These are phyloP conservation scores for Pseudogymnoascus sp. DNA, from an alignment of 2,329 filamentous ascomycete species.

Conservation along the genomic window DNA sequence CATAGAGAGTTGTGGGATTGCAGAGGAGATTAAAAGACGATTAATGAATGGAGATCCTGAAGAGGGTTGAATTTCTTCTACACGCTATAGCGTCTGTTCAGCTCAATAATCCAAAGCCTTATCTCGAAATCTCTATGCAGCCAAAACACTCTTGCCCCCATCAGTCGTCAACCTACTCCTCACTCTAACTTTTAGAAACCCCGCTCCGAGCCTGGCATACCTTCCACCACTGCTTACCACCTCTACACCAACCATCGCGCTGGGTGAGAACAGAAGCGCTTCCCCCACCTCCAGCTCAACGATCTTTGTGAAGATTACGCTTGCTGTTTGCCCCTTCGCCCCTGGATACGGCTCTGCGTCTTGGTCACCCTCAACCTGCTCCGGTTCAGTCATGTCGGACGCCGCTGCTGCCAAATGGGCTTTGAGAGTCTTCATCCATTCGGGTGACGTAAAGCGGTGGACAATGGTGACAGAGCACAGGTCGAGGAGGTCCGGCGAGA, in stretches of 20 bases:
- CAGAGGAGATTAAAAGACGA: neutral
- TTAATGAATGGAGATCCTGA: neutral
- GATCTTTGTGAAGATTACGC: conserved; percentile 37
- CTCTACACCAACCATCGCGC: conserved; percentile 31
- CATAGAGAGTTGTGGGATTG: neutral
- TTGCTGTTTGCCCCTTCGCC: conserved; percentile 18
- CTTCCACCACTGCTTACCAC: conserved; percentile 10
- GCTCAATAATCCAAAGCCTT: neutral
- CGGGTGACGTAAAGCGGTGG: conserved; percentile 62
- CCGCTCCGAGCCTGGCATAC: conserved; percentile 21
- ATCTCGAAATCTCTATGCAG: conserved; percentile 9
- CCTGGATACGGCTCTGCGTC: conserved; percentile 16
- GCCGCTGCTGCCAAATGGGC: conserved; percentile 41
- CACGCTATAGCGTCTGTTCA: neutral
- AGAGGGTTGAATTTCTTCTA: neutral
- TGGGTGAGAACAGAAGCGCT: conserved; percentile 42
- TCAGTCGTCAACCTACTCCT: conserved; percentile 36
- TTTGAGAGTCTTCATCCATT: conserved; percentile 46
- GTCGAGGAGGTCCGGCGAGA: conserved; percentile 61
- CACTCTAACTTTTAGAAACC: conserved; percentile 33
- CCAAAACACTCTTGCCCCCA: conserved; percentile 36
- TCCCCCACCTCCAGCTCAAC: conserved; percentile 41
- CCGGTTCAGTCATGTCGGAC: conserved; percentile 22
- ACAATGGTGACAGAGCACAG: conserved; percentile 66
- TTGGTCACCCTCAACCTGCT: conserved; percentile 22